Evolutionary conservation across 2,329 filamentous ascomycete genomes (phyloP), one percentile per base, ranked within the genome.

Genomic region (Didymella keratinophila): DNA sequence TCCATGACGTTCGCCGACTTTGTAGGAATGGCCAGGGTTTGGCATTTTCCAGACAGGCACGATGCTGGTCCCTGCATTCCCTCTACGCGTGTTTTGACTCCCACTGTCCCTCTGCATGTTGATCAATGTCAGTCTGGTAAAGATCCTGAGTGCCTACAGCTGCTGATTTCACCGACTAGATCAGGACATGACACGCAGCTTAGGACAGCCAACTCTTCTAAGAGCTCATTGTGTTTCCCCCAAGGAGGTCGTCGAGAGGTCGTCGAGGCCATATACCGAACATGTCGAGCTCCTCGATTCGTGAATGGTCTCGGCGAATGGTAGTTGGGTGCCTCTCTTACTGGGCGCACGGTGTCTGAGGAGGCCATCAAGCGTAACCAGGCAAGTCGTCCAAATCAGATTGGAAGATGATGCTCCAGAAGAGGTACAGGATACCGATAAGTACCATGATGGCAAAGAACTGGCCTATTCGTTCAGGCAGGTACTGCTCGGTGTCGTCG

Each of bases 391-490:
- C 42, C 11, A 60, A 42, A 36, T 68, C 67, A 27, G 68, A 61
- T 20, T 65, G 58, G 39, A 62, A 65, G 54, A 73, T 61, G 45
- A 75, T 58, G 11, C 49, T 64, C 65, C 69, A 76, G 53, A 76
- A 75, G 9, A 61, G 64, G 43, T 73, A 76, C 21, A 74, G 65
- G 34, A 75, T 70, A 37, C 41, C 62, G 8, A 72, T 14, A 37
- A 75, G 72, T 27, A 70, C 37, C 4, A 69, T 42, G 0, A 76
- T 65, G 7, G 70, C 67, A 6, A 76, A 49, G 0, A 53, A 49
- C 27, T 75, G 72, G 3, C 74, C 74, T 4, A 74, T 30, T 58
- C 67, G 71, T 58, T 74, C 71, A 2, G 71, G 65, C 18, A 74
- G 56, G 3, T 64, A 59, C 34, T 68, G 63, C 4, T 69, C 66